These are phyloP conservation scores for Hibiscus trionum DNA, from an alignment of 345 rosid species.

Conservation along the genomic window DNA sequence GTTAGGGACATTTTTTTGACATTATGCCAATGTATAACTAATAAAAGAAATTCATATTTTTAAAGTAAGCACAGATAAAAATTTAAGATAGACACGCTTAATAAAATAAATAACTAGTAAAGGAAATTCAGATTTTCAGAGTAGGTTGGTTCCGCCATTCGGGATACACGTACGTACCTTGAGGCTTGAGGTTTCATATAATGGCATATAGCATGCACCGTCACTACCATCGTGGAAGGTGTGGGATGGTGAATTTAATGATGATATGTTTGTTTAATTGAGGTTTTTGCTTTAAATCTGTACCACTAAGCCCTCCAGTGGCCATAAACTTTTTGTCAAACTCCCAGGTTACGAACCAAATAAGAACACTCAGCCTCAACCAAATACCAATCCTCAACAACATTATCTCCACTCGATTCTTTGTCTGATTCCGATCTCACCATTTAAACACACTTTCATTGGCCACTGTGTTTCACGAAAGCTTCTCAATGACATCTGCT, in stretches of 20 bases:
- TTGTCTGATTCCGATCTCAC: not conserved
- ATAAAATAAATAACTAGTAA: too few species aligned
- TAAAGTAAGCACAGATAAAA: too few species aligned
- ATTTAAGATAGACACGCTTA: too few species aligned
- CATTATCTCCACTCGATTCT: not conserved
- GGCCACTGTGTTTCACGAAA: not conserved
- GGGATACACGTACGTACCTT: too few species aligned
- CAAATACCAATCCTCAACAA: not conserved
- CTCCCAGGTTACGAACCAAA: slow-evolving; percentile 17
- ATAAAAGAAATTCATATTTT: too few species aligned
- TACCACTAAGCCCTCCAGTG: not conserved
- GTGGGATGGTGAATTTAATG: not conserved
- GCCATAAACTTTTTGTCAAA: not conserved
- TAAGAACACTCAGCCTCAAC: not conserved
- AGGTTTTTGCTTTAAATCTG: not conserved
- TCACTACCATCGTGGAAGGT: too few species aligned
- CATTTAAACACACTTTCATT: not conserved
- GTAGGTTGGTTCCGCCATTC: too few species aligned
- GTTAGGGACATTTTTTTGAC: too few species aligned
- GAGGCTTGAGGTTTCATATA: too few species aligned
- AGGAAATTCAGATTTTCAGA: too few species aligned
- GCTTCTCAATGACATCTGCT: not conserved
- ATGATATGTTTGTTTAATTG: not conserved
- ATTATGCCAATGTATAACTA: too few species aligned
- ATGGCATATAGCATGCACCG: too few species aligned